Base-by-base conservation (phyloP, 768 basidiomycete species). In the Lenzites betulinus region DNA sequence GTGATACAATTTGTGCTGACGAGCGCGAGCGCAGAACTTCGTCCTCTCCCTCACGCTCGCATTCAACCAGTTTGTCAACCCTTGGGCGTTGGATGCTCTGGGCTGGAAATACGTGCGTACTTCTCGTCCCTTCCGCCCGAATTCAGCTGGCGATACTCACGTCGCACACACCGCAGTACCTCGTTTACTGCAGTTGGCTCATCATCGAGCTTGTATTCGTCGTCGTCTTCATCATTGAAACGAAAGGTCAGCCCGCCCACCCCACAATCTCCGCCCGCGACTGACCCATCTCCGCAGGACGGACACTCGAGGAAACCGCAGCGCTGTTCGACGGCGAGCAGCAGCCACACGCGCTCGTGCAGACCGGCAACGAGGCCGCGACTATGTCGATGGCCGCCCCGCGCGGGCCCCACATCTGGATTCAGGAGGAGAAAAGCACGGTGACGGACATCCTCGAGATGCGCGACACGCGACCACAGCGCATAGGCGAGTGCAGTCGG, bases 11-110 rank as follows among this genome's bases (percentile, higher is more conserved):
- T 28, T 7, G 7, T 13, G 15, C 7, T 49, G 16, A 46, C 23
- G 5, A 22, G 50, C 20, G 28, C 9, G 25, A 20, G 3, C 5
- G 7, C 64, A 88, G 87, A 88, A 87, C 70, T 73, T 89, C 51
- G 77, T 78, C 5, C 77, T 89, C 28, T 86, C 83, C 67, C 75
- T 88, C 38, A 83, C 87, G 1, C 76, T 89, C 26, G 87, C 90
- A 2, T 88, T 93, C 73, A 93, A 89, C 66, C 88, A 89, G 68
- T 89, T 90, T 54, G 83, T 90, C 49, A 92, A 92, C 65, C 89
- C 91, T 7, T 84, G 86, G 77, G 91, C 90, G 1, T 74, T 93
- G 23, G 74, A 77, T 5, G 69, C 70, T 0, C 64, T 84, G 6
- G 76, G 76, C 9, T 77, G 81, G 80, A 72, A 72, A 70, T 76